A percentile compares a stretch with the other conserved stretches of the same genome.
phyloP scores from a whole-genome alignment of 345 rosid genomes.

The Eucalyptus shirleyi region DNA sequence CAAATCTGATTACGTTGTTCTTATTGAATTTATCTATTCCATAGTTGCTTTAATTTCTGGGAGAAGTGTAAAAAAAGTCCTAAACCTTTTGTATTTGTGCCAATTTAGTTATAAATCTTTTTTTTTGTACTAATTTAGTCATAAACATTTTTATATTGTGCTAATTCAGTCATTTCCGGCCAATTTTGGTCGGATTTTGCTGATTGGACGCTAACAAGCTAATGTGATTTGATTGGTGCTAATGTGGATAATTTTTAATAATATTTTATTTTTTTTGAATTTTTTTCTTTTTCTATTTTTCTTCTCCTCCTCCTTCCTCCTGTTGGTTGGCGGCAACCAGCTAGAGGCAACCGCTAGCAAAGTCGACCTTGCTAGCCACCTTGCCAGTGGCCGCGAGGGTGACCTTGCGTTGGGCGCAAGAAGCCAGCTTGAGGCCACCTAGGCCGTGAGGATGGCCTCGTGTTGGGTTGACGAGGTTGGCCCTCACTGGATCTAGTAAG shows the following conservation, averaged over 20 bases:
- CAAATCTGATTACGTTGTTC: not conserved
- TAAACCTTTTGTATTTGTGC: accelerated
- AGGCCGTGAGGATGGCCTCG: accelerated
- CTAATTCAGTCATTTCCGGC: accelerated
- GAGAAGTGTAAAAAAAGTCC: accelerated
- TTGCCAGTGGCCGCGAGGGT: accelerated
- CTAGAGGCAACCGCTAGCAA: accelerated
- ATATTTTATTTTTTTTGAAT: too few species aligned
- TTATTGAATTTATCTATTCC: not conserved
- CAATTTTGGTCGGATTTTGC: too few species aligned
- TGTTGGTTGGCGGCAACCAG: accelerated
- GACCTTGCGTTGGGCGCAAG: accelerated
- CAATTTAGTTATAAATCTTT: too few species aligned
- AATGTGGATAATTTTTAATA: accelerated
- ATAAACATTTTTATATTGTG: accelerated
- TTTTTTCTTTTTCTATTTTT: too few species aligned
- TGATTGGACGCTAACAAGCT: accelerated
- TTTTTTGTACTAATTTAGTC: too few species aligned
- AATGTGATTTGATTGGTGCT: accelerated
- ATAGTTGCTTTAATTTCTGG: not conserved
- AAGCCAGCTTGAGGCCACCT: accelerated
- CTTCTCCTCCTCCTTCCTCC: too few species aligned
- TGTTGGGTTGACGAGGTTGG: accelerated
- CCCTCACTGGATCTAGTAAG: accelerated
- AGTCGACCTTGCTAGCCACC: too few species aligned